Conservation (phyloP, 441 rosid species). For the Raphanus hybrid region DNA sequence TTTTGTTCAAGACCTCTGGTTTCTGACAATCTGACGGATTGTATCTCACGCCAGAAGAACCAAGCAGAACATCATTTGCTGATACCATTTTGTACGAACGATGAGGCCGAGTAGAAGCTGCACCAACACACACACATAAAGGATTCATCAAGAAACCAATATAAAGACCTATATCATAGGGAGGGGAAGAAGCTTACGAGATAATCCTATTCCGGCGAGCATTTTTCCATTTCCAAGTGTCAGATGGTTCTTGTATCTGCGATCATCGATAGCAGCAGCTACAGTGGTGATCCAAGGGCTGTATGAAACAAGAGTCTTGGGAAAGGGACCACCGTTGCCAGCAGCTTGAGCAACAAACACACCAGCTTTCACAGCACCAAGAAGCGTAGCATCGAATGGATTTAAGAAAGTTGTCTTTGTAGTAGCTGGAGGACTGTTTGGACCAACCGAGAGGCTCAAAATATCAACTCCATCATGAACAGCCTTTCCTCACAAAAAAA, state of each 20-base stretch:
- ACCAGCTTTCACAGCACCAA: conserved; percentile 97
- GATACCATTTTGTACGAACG: conserved; percentile 82
- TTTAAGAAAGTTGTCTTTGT: conserved; percentile 88
- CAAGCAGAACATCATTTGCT: conserved; percentile 92
- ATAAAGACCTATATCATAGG: background rate
- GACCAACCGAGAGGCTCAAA: conserved; percentile 97
- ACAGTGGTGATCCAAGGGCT: conserved; percentile 99
- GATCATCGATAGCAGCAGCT: conserved; percentile 97
- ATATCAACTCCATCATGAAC: conserved; percentile 98
- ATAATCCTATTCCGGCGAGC: conserved; percentile 82
- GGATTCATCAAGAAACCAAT: conserved; percentile 3
- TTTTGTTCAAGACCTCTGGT: conserved; percentile 86
- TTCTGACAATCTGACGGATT: conserved; percentile 97
- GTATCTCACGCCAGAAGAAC: conserved; percentile 70
- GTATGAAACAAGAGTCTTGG: conserved; percentile 91
- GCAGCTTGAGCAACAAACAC: conserved; percentile 98
- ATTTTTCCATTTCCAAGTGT: conserved; percentile 86
- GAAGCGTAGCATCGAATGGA: conserved; percentile 97
- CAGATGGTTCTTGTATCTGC: conserved; percentile 94
- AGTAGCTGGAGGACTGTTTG: conserved; percentile 92
- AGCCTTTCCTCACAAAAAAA: conserved; percentile 64
- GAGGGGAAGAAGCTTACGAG: conserved; percentile 62
- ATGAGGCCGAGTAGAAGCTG: conserved; percentile 89
- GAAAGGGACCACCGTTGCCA: conserved; percentile 98
- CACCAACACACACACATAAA: conserved; percentile 32